Percentiles rank a stretch among this genome's conserved stretches.
phyloP scores from a whole-genome alignment of 495 filamentous ascomycete genomes.

The Penicillium arizonense region DNA sequence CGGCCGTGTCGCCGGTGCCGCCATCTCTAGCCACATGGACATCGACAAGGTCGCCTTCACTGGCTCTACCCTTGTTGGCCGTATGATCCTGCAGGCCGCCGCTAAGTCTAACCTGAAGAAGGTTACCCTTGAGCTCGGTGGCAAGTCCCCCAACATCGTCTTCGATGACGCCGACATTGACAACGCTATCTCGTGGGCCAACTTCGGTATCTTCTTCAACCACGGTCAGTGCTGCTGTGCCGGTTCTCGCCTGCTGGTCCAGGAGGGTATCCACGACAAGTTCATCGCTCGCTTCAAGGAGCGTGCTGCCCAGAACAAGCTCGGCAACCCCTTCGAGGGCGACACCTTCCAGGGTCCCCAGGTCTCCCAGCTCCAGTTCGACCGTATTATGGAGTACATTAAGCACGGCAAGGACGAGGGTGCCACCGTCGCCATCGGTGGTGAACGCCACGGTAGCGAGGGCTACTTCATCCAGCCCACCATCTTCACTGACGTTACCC shows the following conservation, averaged over 20 bases:
- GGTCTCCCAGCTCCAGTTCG: conserved; percentile 91
- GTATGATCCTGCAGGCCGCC: conserved; percentile 93
- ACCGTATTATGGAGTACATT: conserved; percentile 98
- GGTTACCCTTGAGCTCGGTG: conserved; percentile 97
- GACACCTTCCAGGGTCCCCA: conserved; percentile 98
- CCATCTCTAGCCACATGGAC: conserved; percentile 92
- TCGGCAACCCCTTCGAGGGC: conserved; percentile 86
- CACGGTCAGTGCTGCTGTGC: conserved; percentile 99
- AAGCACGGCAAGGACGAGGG: conserved; percentile 83
- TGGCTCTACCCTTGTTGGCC: conserved; percentile 87
- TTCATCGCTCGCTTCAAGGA: conserved; percentile 87
- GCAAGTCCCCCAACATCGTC: conserved; percentile 98
- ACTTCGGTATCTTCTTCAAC: conserved; percentile 99
- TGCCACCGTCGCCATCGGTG: conserved; percentile 81
- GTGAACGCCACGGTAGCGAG: conserved; percentile 82
- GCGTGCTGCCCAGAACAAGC: conserved; percentile 75
- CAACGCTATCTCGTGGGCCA: conserved; percentile 95
- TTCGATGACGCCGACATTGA: conserved; percentile 96
- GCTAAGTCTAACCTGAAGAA: conserved; percentile 97
- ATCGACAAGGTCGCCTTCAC: conserved; percentile 99
- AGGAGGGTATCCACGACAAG: conserved; percentile 94
- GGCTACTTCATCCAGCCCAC: conserved; percentile 99
- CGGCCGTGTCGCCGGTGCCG: conserved; percentile 86
- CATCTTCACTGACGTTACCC: conserved; percentile 86
- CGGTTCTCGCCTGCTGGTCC: conserved; percentile 92